These are phyloP conservation scores for Podaxis sp. DNA, from an alignment of 768 basidiomycete species.

Conservation along the genomic window DNA sequence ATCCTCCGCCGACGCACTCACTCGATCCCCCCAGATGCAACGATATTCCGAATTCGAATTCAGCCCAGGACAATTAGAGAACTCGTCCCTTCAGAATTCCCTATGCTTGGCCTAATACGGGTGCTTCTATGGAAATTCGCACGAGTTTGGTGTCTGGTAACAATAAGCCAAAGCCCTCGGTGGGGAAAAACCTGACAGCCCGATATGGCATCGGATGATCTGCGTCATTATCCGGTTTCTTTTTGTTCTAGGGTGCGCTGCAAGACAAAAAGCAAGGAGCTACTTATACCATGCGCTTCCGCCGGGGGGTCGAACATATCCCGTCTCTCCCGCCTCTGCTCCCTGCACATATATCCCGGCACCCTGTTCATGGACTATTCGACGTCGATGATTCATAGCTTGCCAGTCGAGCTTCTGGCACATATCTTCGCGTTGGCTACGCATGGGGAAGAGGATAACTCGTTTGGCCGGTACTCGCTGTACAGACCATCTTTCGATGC, in stretches of 20 bases:
- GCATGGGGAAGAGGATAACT: conserved; percentile 25
- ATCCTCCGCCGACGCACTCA: not conserved
- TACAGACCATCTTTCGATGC: conserved; percentile 33
- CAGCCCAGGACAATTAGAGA: conserved; percentile 1
- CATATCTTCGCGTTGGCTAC: conserved; percentile 54
- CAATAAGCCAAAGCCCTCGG: conserved; percentile 27
- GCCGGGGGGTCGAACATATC: conserved; percentile 14
- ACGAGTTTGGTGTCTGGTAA: conserved; percentile 19
- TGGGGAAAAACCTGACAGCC: conserved; percentile 17
- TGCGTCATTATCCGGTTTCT: conserved; percentile 23
- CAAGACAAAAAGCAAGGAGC: conserved; percentile 32
- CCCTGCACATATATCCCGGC: conserved; percentile 6
- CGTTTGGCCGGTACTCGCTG: conserved; percentile 11
- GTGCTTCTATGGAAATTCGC: conserved; percentile 7
- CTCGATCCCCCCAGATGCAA: not conserved
- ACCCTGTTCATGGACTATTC: conserved; percentile 14
- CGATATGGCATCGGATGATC: conserved; percentile 33
- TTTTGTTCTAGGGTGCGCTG: conserved; percentile 36
- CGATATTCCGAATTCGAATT: not conserved
- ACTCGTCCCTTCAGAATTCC: not conserved
- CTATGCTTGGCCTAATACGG: not conserved
- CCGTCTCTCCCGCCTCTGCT: conserved; percentile 19
- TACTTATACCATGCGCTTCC: conserved; percentile 27
- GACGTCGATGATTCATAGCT: conserved; percentile 36
- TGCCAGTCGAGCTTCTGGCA: conserved; percentile 59